Conservation (phyloP, 2,329 filamentous ascomycete species). For the Ceratocystis colombiana region DNA sequence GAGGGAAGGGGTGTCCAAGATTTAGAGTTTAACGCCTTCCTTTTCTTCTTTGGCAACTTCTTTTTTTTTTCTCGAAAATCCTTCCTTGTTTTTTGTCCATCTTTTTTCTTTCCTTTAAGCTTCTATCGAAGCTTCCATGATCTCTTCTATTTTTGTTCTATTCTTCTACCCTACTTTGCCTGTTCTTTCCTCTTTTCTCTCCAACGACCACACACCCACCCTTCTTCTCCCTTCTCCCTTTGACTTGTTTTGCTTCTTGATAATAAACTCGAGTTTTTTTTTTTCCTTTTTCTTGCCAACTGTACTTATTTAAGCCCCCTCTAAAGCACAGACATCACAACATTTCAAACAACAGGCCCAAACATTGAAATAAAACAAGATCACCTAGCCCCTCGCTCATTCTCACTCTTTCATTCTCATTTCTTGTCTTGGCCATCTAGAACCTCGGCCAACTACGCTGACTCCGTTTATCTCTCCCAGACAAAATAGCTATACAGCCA, state of each 20-base stretch:
- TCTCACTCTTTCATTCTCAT: background rate
- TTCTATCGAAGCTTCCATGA: conserved; percentile 2
- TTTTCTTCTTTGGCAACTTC: conserved; percentile 7
- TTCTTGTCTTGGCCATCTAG: background rate
- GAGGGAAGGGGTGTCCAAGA: too few species aligned
- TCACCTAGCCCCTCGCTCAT: background rate
- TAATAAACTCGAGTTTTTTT: background rate
- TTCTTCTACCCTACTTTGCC: background rate
- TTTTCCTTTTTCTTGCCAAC: background rate
- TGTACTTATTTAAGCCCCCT: background rate
- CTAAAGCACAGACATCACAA: background rate
- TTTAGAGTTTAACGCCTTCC: background rate
- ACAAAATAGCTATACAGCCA: background rate
- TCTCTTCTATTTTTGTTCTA: background rate
- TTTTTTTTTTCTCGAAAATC: background rate
- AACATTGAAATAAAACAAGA: conserved; percentile 4
- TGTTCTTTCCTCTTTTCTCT: background rate
- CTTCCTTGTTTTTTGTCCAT: background rate
- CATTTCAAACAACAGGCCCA: conserved; percentile 7
- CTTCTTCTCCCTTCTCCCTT: too few species aligned
- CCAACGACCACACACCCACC: too few species aligned
- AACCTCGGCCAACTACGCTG: background rate
- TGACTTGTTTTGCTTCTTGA: too few species aligned
- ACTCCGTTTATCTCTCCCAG: conserved; percentile 1
- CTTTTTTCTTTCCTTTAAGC: background rate